These are phyloP conservation scores for Leishmania guyanensis DNA, from an alignment of 208 protist genomes.

Conservation along the genomic window DNA sequence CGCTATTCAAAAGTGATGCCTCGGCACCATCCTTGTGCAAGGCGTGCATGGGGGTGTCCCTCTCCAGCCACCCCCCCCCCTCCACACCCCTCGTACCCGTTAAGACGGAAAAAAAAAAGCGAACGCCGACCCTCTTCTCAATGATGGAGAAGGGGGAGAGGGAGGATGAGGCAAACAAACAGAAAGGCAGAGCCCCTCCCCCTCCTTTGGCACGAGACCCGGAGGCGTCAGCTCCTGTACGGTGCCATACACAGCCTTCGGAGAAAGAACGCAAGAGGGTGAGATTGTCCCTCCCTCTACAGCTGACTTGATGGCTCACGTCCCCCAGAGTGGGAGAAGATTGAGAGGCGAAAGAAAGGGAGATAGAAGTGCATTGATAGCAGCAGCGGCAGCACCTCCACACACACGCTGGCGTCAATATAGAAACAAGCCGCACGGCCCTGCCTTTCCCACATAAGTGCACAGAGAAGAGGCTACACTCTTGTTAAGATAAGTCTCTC, in stretches of 20 bases:
- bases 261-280: not conserved
- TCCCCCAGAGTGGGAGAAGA: not conserved
- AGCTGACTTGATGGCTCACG: not conserved
- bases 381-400: not conserved
- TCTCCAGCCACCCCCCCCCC: too few relatives aligned
- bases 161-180: not conserved
- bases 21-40: not conserved
- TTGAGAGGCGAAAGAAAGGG: not conserved
- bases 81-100: not conserved
- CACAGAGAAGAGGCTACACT: not conserved
- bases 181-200: not conserved
- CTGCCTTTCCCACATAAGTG: not conserved
- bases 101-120: not conserved
- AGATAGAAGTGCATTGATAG: not conserved
- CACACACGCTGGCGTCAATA: not conserved
- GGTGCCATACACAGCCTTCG: not conserved
- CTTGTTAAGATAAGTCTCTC: not conserved
- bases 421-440: not conserved
- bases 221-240: not conserved
- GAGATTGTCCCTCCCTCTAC: not conserved
- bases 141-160: not conserved
- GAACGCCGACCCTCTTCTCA: not conserved
- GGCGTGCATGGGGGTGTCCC: not conserved
- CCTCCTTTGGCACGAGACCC: not conserved
- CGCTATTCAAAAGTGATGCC: not conserved